Conservation (phyloP, 768 basidiomycete genomes). For the Boletus insuetus region DNA sequence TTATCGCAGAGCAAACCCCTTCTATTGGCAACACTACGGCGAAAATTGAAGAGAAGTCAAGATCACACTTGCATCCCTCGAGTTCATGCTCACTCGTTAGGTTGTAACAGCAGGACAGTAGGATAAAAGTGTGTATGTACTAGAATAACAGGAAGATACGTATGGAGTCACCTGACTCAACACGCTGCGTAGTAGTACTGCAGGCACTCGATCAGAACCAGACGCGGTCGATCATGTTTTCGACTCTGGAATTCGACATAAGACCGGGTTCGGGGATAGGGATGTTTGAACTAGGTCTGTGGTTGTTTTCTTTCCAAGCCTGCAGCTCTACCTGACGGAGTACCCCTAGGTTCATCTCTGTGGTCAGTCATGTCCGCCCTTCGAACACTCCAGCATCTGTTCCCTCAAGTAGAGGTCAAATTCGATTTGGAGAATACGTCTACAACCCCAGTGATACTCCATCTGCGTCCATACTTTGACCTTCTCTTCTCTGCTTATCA, state of each 20-base stretch:
- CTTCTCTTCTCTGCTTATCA: constrained; percentile 79
- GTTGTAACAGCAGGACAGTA: too few relatives aligned
- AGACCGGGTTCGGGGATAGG: constrained; percentile 75
- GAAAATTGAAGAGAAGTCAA: too few relatives aligned
- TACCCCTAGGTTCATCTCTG: constrained; percentile 61
- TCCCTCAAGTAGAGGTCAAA: constrained; percentile 82
- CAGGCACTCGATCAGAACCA: too few relatives aligned
- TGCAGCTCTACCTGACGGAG: not conserved
- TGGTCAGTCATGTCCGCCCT: constrained; percentile 75
- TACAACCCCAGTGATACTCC: constrained; percentile 72
- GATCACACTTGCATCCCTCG: too few relatives aligned
- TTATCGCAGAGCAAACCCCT: too few relatives aligned
- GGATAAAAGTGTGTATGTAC: too few relatives aligned
- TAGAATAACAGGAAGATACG: too few relatives aligned
- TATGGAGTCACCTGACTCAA: too few relatives aligned
- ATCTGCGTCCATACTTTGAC: constrained; percentile 78
- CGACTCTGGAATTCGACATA: constrained; percentile 71
- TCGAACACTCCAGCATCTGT: constrained; percentile 60
- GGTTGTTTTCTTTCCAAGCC: not conserved
- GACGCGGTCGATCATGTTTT: constrained; percentile 46
- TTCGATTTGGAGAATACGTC: constrained; percentile 71
- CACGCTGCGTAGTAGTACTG: too few relatives aligned
- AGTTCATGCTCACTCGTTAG: too few relatives aligned
- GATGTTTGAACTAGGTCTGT: constrained; percentile 69
- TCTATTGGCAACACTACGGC: too few relatives aligned